Percentiles rank a stretch among this genome's conserved stretches.
Conservation (phyloP, 2,329 filamentous ascomycete species). For the Dothidotthia symphoricarpi region DNA sequence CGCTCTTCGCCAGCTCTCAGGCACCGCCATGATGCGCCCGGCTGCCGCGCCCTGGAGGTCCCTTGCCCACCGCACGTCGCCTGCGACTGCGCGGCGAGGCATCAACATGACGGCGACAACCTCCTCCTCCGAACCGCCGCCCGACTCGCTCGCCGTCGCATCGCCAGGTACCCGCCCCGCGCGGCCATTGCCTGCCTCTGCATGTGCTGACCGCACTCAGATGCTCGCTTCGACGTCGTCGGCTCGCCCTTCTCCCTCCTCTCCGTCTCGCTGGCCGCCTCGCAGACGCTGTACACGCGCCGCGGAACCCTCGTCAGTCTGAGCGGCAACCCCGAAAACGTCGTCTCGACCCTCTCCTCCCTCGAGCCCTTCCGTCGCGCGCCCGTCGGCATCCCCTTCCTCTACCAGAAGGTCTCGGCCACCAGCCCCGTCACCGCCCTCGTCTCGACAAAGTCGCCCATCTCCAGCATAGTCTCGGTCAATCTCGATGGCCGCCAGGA, state of each 20-base stretch:
- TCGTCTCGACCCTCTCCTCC: constrained; percentile 83
- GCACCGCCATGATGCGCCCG: constrained; percentile 33
- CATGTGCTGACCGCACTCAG: constrained; percentile 48
- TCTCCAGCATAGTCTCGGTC: constrained; percentile 82
- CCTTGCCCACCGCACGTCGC: constrained; percentile 18
- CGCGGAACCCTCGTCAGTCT: constrained; percentile 88
- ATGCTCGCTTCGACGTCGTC: constrained; percentile 91
- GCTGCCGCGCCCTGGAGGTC: constrained; percentile 30
- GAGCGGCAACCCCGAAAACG: constrained; percentile 86
- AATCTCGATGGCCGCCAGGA: constrained; percentile 91
- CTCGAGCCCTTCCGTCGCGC: constrained; percentile 81
- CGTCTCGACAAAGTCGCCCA: constrained; percentile 81
- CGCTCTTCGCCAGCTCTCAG: constrained; percentile 21
- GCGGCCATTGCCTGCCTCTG: not conserved
- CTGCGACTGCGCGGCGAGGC: constrained; percentile 30
- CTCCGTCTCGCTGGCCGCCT: constrained; percentile 88
- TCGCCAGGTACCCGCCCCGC: constrained; percentile 28
- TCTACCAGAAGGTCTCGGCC: constrained; percentile 86
- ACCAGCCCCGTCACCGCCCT: constrained; percentile 84
- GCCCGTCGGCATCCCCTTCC: constrained; percentile 81
- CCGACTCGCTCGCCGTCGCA: constrained; percentile 32
- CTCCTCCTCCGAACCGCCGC: constrained; percentile 41
- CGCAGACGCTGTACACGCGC: constrained; percentile 88
- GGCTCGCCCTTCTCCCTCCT: constrained; percentile 90
- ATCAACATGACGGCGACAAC: constrained; percentile 50